These are phyloP conservation scores for Cyclotella cryptica DNA, from an alignment of 108 stramenopile genomes.

Conservation along the genomic window DNA sequence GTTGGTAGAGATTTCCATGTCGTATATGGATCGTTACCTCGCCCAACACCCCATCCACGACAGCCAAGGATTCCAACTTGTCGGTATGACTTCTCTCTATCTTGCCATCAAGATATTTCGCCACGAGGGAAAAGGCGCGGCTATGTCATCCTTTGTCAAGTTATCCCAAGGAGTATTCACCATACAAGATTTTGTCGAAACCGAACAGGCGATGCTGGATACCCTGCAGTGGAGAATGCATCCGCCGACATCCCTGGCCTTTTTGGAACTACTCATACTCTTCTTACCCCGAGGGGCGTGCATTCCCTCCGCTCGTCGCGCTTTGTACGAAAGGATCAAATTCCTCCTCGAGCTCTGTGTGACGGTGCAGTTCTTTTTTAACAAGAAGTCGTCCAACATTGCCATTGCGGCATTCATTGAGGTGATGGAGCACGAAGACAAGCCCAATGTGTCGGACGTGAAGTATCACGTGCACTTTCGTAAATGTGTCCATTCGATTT, in stretches of 20 bases:
- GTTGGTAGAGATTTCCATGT: conserved; percentile 65
- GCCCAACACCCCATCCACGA: conserved; percentile 40
- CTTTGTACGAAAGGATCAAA: conserved; percentile 40
- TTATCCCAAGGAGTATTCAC: conserved; percentile 70
- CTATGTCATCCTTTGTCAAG: conserved; percentile 65
- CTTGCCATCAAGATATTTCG: conserved; percentile 76
- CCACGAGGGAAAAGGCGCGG: conserved; percentile 33
- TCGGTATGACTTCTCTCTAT: conserved; percentile 80
- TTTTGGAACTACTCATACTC: conserved; percentile 38
- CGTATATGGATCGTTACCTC: conserved; percentile 67
- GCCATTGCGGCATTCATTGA: conserved; percentile 42
- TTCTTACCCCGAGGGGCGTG: conserved; percentile 34
- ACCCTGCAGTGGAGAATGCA: conserved; percentile 74
- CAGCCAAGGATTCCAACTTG: conserved; percentile 63
- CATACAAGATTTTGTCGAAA: conserved; percentile 68
- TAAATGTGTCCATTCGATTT: conserved; percentile 16
- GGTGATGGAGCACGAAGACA: conserved; percentile 38
- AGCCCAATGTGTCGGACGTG: conserved; percentile 26
- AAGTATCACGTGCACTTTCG: conserved; percentile 31
- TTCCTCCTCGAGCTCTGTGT: conserved; percentile 38
- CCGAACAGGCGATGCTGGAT: conserved; percentile 67
- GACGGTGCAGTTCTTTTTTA: conserved; percentile 35
- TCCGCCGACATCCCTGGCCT: conserved; percentile 77
- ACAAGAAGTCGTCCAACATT: conserved; percentile 25
- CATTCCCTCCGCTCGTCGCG: conserved; percentile 20